Base-by-base conservation (phyloP, 495 filamentous ascomycete genomes). In the Clavariopsis aquatica region DNA sequence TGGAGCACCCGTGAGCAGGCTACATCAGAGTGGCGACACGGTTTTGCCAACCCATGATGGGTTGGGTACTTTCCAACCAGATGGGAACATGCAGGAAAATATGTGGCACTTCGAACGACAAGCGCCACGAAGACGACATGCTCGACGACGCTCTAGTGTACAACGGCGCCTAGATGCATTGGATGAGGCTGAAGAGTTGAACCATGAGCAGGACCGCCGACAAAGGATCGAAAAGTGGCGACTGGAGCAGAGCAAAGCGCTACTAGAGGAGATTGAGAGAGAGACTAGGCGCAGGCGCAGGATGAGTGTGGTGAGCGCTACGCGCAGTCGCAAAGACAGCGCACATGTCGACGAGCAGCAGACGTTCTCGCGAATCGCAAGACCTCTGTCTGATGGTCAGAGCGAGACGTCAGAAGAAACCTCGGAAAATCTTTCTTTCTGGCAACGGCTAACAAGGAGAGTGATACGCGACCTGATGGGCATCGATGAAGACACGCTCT, bases 1-100 rank as follows among this genome's bases (percentile, higher is more conserved):
- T 57, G 80, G 82, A 29, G 77, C 77, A 15, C 76, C 81, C 22
- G 69, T 81, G 45, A 71, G 73, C 4, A 70, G 74, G 29, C 70
- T 83, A 47, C 80, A 85, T 63, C 79, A 82, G 56, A 84, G 78
- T 34, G 72, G 77, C 23, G 78, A 81, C 7, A 82, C 87, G 4
- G 85, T 96, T 20, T 81, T 98, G 12, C 94, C 94, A 0, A 85
- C 86, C 10, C 94, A 98, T 72, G 93, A 98, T 79, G 94, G 94
- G 5, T 74, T 97, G 51, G 95, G 94, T 2, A 88, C 85, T 24
- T 98, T 98, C 69, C 82, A 82, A 38, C 79, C 81, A 12, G 81
- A 81, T 51, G 61, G 55, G 15, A 23, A 29, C 17, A 80, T 87
- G 1, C 91, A 96, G 67, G 87, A 93, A 34, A 88, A 91, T 55